Evolutionary conservation across 768 basidiomycete species (phyloP).

Genomic region (Boletus vinaceobasis): DNA sequence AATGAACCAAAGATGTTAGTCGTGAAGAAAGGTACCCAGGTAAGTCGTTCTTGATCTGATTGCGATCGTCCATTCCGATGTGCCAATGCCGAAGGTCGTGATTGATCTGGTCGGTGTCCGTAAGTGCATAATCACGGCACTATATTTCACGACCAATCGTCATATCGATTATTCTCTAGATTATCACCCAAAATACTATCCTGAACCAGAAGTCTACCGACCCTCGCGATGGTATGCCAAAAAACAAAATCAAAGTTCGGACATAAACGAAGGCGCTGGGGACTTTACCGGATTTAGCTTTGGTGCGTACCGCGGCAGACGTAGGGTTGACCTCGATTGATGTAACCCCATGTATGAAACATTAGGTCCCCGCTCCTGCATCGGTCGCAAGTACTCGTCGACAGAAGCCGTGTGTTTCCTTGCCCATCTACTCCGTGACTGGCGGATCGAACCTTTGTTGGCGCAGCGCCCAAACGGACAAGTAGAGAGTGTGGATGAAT

Average conservation of each 20-base stretch:
- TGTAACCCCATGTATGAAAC: neutral
- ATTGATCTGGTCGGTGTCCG: slow-evolving; percentile 31
- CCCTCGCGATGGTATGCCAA: slow-evolving; percentile 38
- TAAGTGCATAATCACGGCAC: slow-evolving; percentile 11
- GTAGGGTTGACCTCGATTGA: neutral
- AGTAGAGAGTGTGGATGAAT: slow-evolving; percentile 11
- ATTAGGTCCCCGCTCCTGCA: slow-evolving; percentile 45
- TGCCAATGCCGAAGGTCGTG: slow-evolving; percentile 5
- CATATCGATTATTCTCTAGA: slow-evolving; percentile 21
- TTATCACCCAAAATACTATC: slow-evolving; percentile 33
- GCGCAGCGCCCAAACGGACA: neutral
- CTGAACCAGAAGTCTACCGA: slow-evolving; percentile 34
- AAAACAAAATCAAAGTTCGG: neutral
- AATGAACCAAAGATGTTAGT: slow-evolving; percentile 9
- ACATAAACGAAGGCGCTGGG: neutral
- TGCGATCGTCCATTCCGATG: too few species aligned
- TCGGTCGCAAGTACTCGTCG: slow-evolving; percentile 52
- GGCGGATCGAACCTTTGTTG: slow-evolving; percentile 45
- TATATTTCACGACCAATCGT: neutral
- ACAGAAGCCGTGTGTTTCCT: slow-evolving; percentile 53
- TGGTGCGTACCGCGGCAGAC: slow-evolving; percentile 3
- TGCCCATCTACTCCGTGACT: slow-evolving; percentile 49
- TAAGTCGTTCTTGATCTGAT: neutral
- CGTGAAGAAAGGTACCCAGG: slow-evolving; percentile 19
- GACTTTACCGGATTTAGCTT: slow-evolving; percentile 19